These are phyloP conservation scores for Fraxinus sp. DNA, from an alignment of 305 asterid genomes.

Conservation along the genomic window DNA sequence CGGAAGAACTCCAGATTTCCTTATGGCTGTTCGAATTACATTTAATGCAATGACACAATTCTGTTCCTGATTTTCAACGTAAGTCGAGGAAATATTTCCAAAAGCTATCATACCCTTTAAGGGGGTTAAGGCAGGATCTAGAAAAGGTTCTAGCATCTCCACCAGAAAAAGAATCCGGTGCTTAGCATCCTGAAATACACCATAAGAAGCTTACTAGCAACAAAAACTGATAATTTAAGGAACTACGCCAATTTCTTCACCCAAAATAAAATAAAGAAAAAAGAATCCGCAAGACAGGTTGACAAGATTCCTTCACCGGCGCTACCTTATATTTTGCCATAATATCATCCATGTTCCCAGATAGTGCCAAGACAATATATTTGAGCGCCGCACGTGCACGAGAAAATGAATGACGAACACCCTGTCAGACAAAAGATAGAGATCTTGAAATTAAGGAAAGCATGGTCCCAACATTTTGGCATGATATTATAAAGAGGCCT, in stretches of 20 bases:
- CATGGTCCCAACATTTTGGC: conserved; percentile 25
- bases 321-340: conserved; percentile 81
- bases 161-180: conserved; percentile 80
- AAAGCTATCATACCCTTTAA: conserved; percentile 78
- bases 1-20: conserved; percentile 76
- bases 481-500: conserved; percentile 22
- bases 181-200: conserved; percentile 70
- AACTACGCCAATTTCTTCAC: not conserved
- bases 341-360: conserved; percentile 93
- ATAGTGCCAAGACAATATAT: conserved; percentile 77
- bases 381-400: conserved; percentile 95
- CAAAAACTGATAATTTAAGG: conserved; percentile 18
- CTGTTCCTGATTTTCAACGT: conserved; percentile 64
- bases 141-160: conserved; percentile 94
- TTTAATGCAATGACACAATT: conserved; percentile 71
- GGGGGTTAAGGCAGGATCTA: conserved; percentile 88
- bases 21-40: conserved; percentile 70
- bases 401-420: conserved; percentile 59
- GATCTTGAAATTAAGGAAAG: conserved; percentile 22
- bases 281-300: not conserved
- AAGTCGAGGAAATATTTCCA: conserved; percentile 71
- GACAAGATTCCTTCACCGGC: conserved; percentile 3
- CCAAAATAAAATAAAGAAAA: conserved; percentile 2
- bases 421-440: conserved; percentile 51
- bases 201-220: conserved; percentile 27